Evolutionary conservation across 768 basidiomycete species (phyloP).

Genomic region (Xerocomus brunneocitrinus): DNA sequence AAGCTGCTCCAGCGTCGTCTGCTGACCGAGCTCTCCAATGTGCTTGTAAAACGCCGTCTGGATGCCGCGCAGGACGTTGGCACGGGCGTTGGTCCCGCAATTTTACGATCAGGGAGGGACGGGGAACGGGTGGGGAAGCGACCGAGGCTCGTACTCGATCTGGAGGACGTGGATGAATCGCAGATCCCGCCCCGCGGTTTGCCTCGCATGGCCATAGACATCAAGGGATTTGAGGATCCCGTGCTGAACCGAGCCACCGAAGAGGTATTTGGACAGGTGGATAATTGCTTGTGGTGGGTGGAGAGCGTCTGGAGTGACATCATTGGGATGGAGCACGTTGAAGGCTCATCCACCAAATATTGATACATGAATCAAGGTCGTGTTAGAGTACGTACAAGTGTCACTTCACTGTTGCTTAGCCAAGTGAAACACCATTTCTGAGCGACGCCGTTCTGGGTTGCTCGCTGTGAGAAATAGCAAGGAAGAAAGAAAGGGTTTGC

Average conservation of each 20-base stretch:
- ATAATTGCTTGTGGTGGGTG: constrained; percentile 48
- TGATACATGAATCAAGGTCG: background rate
- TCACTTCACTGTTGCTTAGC: background rate
- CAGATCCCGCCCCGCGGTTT: constrained; percentile 1
- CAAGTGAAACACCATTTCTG: background rate
- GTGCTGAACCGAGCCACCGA: constrained; percentile 43
- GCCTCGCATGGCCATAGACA: constrained; percentile 13
- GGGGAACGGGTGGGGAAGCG: constrained; percentile 21
- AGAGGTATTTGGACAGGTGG: constrained; percentile 40
- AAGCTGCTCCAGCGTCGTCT: constrained; percentile 57
- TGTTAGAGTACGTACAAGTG: background rate
- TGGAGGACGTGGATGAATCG: constrained; percentile 15
- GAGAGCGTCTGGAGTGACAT: constrained; percentile 52
- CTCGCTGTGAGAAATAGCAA: no score
- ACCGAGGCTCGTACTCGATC: constrained; percentile 26
- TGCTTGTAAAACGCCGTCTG: constrained; percentile 23
- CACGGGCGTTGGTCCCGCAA: constrained; percentile 14
- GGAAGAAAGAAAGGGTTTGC: no score
- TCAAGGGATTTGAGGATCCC: constrained; percentile 69
- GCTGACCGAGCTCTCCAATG: constrained; percentile 34
- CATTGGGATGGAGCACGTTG: constrained; percentile 11
- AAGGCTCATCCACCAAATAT: background rate
- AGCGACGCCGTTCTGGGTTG: background rate
- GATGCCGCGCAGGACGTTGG: background rate
- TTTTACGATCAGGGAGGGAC: constrained; percentile 32